phyloP scores from a whole-genome alignment of 1,139 yeast genomes.

The Protomyces gravidus region DNA sequence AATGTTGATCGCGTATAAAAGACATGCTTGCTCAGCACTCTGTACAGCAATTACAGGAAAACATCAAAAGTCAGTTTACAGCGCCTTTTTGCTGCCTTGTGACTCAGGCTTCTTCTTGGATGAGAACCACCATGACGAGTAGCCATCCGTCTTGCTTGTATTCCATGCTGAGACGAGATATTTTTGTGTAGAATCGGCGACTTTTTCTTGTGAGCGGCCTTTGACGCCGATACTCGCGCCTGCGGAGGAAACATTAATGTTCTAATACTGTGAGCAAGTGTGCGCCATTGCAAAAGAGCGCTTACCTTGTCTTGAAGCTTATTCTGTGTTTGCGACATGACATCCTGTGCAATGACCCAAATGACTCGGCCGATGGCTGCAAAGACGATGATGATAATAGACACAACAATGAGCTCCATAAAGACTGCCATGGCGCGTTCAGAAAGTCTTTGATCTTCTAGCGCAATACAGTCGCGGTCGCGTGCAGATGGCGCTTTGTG shows the following conservation, averaged over 20 bases:
- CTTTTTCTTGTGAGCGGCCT: slow-evolving; percentile 4
- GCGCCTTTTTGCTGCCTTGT: neutral
- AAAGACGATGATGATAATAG: neutral
- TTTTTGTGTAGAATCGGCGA: slow-evolving; percentile 14
- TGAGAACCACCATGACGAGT: neutral
- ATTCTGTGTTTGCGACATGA: neutral
- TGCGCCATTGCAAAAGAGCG: too few species aligned
- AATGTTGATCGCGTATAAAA: too few species aligned
- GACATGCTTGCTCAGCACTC: neutral
- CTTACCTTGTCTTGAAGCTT: neutral
- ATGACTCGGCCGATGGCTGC: neutral
- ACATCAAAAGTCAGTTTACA: neutral
- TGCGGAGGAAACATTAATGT: slow-evolving; percentile 1
- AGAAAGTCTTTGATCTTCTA: too few species aligned
- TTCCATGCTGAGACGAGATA: slow-evolving; percentile 14
- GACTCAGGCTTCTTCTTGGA: slow-evolving; percentile 1
- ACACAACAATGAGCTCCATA: neutral
- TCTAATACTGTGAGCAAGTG: neutral
- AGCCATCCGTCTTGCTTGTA: slow-evolving; percentile 2
- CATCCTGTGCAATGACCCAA: neutral
- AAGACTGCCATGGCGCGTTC: neutral
- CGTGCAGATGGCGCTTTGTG: too few species aligned
- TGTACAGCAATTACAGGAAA: neutral
- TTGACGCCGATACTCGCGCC: slow-evolving; percentile 27
- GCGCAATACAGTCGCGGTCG: too few species aligned